Evolutionary conservation across 495 filamentous ascomycete genomes (phyloP), one percentile per base, ranked within the genome.

Genomic region (Hypoxylon lenormandii): DNA sequence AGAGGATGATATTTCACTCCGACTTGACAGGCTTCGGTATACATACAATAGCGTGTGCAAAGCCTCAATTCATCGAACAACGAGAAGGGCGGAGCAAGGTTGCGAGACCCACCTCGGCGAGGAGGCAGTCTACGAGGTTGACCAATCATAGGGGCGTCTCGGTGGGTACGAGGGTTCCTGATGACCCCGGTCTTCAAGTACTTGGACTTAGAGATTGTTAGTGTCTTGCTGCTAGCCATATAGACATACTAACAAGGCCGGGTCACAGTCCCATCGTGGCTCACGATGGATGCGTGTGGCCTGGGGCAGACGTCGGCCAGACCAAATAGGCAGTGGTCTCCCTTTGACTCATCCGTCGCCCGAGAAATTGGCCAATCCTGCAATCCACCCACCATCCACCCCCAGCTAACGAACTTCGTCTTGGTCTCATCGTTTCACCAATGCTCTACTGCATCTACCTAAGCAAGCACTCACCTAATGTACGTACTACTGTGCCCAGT

Each of bases 1-100:
- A 83, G 54, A 73, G 68, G 76, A 71, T 57, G 80, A 79, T 84
- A 84, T 84, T 82, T 84, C 80, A 83, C 67, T 78, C 61, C 37
- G 47, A 65, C 13, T 59, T 50, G 7, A 21, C 23, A 40, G 53
- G 33, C 45, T 70, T 56, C 15, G 61, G 65, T 65, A 60, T 5
- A 26, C 23, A 26, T 64, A 69, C 66, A 58, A 64, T 64, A 60
- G 72, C 51, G 64, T 54, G 59, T 59, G 72, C 68, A 68, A 74
- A 72, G 69, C 69, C 69, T 72, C 69, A 64, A 69, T 69, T 65
- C 51, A 57, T 58, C 56, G 47, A 26, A 52, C 61, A 49, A 4
- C 7, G 33, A 67, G 59, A 72, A 68, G 45, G 74, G 74, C 74
- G 71, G 74, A 76, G 74, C 72, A 74, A 48, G 58, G 64, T 55